Conservation (phyloP, 495 filamentous ascomycete genomes). For the Penicillium chermesinum region DNA sequence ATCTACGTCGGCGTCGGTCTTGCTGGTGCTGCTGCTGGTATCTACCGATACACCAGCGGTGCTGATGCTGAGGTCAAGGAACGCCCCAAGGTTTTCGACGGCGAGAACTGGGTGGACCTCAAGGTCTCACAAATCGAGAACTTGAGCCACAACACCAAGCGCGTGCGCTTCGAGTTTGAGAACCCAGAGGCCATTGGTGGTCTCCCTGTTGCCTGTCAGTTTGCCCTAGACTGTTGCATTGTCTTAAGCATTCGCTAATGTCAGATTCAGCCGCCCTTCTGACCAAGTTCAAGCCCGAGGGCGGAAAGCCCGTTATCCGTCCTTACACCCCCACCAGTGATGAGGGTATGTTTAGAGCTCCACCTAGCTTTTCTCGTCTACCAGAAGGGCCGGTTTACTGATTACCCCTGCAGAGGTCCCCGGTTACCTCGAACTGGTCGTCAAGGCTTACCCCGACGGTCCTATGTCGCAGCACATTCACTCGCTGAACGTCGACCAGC, state of each 20-base stretch:
- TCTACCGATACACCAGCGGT: conserved; percentile 40
- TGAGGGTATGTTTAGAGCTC: conserved; percentile 53
- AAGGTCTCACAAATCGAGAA: conserved; percentile 71
- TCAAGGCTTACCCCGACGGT: conserved; percentile 86
- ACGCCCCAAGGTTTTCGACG: conserved; percentile 58
- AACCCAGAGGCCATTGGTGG: conserved; percentile 79
- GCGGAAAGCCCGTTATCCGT: conserved; percentile 73
- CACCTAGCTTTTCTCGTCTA: neutral
- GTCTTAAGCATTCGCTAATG: neutral
- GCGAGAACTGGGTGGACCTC: conserved; percentile 79
- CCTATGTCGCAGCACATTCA: conserved; percentile 90
- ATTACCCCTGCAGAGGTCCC: conserved; percentile 53
- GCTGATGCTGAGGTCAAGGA: conserved; percentile 34
- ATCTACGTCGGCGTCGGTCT: conserved; percentile 38
- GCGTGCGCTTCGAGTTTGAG: conserved; percentile 75
- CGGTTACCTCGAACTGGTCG: conserved; percentile 80
- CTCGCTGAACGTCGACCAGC: conserved; percentile 70
- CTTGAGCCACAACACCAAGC: conserved; percentile 88
- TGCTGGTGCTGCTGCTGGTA: conserved; percentile 37
- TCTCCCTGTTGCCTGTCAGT: conserved; percentile 65
- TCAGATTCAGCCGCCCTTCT: conserved; percentile 60
- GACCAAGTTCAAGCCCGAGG: conserved; percentile 76
- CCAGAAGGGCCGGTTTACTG: neutral
- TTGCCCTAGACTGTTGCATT: neutral
- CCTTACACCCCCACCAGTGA: conserved; percentile 92